Conservation (phyloP, 371 early-diverging fungal genomes). For the Synchytrium microbalum region DNA sequence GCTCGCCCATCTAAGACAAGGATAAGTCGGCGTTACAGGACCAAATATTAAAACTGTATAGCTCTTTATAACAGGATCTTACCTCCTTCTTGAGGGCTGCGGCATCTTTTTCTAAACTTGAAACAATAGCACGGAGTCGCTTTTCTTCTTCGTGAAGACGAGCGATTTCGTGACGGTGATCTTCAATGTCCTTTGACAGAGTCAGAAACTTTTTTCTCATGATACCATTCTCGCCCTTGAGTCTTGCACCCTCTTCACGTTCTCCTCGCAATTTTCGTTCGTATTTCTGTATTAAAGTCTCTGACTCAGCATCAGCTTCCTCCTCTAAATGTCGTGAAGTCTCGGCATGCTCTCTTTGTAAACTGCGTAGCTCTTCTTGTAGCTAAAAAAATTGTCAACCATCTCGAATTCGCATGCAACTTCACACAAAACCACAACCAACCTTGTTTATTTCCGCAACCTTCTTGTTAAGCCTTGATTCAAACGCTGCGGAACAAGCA, state of each 20-base stretch:
- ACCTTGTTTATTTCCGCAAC: conserved; percentile 46
- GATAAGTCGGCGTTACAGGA: background rate
- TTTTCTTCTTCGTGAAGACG: conserved; percentile 43
- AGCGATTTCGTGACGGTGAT: conserved; percentile 41
- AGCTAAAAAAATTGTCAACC: conserved; percentile 33
- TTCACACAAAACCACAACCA: conserved; percentile 3
- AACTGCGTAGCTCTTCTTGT: conserved; percentile 15
- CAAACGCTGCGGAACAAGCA: conserved; percentile 33
- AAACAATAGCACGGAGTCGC: conserved; percentile 40
- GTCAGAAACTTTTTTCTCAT: conserved; percentile 56
- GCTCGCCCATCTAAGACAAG: conserved; percentile 34
- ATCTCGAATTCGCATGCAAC: too few species aligned
- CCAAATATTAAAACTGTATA: background rate
- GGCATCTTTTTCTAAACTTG: conserved; percentile 45
- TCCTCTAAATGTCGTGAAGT: conserved; percentile 33
- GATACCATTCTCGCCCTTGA: conserved; percentile 54
- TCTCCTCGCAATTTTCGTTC: conserved; percentile 39
- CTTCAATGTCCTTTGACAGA: conserved; percentile 50
- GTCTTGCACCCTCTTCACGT: conserved; percentile 41
- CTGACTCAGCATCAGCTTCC: conserved; percentile 45
- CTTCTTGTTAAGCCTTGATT: conserved; percentile 33
- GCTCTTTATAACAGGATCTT: conserved; percentile 14
- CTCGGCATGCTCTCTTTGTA: conserved; percentile 22
- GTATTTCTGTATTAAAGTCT: conserved; percentile 27
- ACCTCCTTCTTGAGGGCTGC: conserved; percentile 41